These are phyloP conservation scores for Echeveria elegans DNA, from an alignment of 164 flowering plant species.

Conservation along the genomic window DNA sequence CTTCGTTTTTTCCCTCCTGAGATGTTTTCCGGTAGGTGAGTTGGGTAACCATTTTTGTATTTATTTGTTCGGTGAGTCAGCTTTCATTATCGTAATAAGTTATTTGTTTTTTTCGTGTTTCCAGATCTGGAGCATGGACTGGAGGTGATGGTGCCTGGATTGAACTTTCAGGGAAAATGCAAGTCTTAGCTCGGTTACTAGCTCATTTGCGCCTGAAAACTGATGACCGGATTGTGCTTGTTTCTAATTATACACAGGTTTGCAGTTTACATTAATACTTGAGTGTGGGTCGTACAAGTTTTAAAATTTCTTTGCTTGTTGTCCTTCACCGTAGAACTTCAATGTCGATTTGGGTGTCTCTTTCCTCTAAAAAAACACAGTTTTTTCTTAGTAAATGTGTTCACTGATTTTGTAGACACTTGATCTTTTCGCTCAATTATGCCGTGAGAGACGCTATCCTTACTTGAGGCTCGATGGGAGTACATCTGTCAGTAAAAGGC, in stretches of 20 bases:
- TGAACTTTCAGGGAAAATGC: constrained; percentile 97
- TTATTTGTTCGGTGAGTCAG: background rate
- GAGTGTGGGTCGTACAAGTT: background rate
- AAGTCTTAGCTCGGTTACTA: constrained; percentile 84
- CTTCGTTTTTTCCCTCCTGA: constrained; percentile 83
- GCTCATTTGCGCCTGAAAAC: constrained; percentile 77
- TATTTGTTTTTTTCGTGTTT: constrained; percentile 13
- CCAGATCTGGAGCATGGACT: constrained; percentile 92
- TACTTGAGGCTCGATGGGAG: constrained; percentile 91
- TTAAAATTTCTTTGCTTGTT: too few species aligned
- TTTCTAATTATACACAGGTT: constrained; percentile 98
- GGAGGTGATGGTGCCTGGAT: constrained; percentile 98
- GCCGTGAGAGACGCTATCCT: constrained; percentile 96
- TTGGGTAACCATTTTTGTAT: constrained; percentile 3
- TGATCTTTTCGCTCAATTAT: constrained; percentile 92
- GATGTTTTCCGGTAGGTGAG: constrained; percentile 85
- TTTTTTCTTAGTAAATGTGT: background rate
- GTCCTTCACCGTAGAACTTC: background rate
- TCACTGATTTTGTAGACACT: constrained; percentile 48
- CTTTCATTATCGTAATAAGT: background rate
- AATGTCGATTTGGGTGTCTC: background rate
- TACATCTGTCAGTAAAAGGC: constrained; percentile 88
- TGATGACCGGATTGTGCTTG: constrained; percentile 90
- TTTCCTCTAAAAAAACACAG: background rate
- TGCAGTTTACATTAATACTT: background rate